These are phyloP conservation scores for Aspergillus cristatus DNA, from an alignment of 495 filamentous ascomycete genomes.

Conservation along the genomic window DNA sequence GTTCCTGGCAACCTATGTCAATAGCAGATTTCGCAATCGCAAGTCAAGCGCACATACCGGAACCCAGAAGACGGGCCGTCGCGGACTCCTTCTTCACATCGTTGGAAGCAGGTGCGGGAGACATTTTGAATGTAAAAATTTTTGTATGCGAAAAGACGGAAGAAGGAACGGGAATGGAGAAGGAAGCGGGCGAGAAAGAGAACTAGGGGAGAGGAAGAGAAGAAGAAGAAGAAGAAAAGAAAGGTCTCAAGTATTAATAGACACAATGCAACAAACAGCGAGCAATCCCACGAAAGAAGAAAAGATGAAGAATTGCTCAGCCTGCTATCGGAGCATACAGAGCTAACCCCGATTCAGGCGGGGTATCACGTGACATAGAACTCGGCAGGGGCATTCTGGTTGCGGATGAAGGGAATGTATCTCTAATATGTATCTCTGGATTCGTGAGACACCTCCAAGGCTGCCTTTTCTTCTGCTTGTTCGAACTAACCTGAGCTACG, in stretches of 20 bases:
- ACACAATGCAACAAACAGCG: too few relatives aligned
- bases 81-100: slow-evolving; percentile 82
- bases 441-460: too few relatives aligned
- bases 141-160: slow-evolving; percentile 6
- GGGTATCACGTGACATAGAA: too few relatives aligned
- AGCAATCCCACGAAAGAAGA: slow-evolving; percentile 4
- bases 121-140: slow-evolving; percentile 29
- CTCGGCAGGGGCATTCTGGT: too few relatives aligned
- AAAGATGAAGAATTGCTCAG: slow-evolving; percentile 1
- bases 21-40: slow-evolving; percentile 6
- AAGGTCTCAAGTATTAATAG: too few relatives aligned
- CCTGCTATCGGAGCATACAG: too few relatives aligned
- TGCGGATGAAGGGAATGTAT: too few relatives aligned
- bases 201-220: slow-evolving; percentile 1
- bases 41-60: slow-evolving; percentile 49
- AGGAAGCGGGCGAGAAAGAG: background rate
- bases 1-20: slow-evolving; percentile 49
- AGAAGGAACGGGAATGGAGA: slow-evolving; percentile 2
- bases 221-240: slow-evolving; percentile 1
- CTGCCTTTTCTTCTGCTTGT: too few relatives aligned
- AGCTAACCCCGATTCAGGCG: too few relatives aligned
- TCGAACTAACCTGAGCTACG: too few relatives aligned
- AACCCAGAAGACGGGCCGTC: slow-evolving; percentile 77
- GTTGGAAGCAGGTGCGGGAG: slow-evolving; percentile 46
- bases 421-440: too few relatives aligned